Conservation (phyloP, 306 rosid species). For the Dryas alaskensis region DNA sequence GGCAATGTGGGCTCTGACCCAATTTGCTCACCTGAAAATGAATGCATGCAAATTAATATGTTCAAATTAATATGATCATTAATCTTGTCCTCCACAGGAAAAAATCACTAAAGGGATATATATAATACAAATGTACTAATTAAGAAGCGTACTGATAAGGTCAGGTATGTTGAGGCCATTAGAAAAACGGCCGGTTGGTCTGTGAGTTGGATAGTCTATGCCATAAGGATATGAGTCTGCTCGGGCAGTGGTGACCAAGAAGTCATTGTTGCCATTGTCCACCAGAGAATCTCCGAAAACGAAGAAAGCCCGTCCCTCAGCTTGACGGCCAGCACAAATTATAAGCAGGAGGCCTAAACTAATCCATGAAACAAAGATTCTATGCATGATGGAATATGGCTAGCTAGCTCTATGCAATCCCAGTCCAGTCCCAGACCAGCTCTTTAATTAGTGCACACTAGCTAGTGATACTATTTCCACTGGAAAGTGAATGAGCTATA, state of each 20-base stretch:
- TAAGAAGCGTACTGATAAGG: constrained; percentile 49
- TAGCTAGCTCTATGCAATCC: not conserved
- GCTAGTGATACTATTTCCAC: not conserved
- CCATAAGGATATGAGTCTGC: constrained; percentile 75
- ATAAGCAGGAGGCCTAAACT: constrained; percentile 18
- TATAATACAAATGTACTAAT: not conserved
- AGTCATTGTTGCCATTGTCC: constrained; percentile 76
- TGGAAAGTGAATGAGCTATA: constrained; percentile 11
- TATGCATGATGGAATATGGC: constrained; percentile 37
- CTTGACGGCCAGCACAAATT: constrained; percentile 23
- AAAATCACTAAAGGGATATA: not conserved
- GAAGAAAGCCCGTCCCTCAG: constrained; percentile 68
- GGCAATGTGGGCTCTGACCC: constrained; percentile 77
- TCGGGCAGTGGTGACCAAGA: constrained; percentile 65
- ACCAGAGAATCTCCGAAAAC: constrained; percentile 85
- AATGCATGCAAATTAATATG: not conserved
- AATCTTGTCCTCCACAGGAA: not conserved
- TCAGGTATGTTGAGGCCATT: constrained; percentile 83
- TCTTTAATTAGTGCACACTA: too few relatives aligned
- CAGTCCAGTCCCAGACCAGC: too few relatives aligned
- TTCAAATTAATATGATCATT: too few relatives aligned
- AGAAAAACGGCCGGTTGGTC: constrained; percentile 83
- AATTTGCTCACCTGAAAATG: constrained; percentile 55
- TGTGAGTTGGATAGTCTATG: constrained; percentile 60
- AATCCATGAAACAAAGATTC: constrained; percentile 19